A percentile compares a stretch with the other conserved stretches of the same genome.
phyloP scores from a whole-genome alignment of 1,284 basidiomycete genomes.

The Cutaneotrichosporon curvatum region DNA sequence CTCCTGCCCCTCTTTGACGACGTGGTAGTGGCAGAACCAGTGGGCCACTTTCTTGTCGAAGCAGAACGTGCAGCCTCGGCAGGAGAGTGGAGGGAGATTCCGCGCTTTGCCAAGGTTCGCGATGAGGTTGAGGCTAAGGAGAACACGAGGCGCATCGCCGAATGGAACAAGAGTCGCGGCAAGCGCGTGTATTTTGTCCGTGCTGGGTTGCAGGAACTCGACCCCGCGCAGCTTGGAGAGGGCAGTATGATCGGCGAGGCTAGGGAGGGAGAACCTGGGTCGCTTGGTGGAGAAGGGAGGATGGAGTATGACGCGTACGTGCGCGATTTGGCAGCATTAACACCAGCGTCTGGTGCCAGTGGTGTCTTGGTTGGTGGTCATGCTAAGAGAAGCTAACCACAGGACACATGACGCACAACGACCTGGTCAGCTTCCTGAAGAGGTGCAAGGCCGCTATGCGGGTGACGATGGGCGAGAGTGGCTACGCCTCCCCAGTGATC shows the following conservation, averaged over 20 bases:
- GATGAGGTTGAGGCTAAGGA: slow-evolving; percentile 21
- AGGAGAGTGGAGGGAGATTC: slow-evolving; percentile 58
- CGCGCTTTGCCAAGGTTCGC: slow-evolving; percentile 12
- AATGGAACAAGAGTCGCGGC: slow-evolving; percentile 31
- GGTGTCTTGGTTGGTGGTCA: neutral
- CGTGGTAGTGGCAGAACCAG: slow-evolving; percentile 81
- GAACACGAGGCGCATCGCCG: slow-evolving; percentile 11
- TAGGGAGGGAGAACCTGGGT: slow-evolving; percentile 22
- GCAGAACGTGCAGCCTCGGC: slow-evolving; percentile 53
- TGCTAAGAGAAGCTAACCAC: neutral
- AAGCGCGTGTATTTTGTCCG: slow-evolving; percentile 77
- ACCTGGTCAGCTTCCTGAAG: slow-evolving; percentile 68
- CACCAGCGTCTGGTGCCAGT: no score
- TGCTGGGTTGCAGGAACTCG: slow-evolving; percentile 68
- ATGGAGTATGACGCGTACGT: slow-evolving; percentile 43
- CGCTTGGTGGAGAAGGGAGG: slow-evolving; percentile 29
- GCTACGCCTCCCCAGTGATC: slow-evolving; percentile 52
- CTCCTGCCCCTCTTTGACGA: slow-evolving; percentile 76
- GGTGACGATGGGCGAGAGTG: slow-evolving; percentile 7
- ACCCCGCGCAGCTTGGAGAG: slow-evolving; percentile 53
- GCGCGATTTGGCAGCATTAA: slow-evolving; percentile 10
- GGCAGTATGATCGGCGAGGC: slow-evolving; percentile 31
- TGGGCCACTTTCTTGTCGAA: slow-evolving; percentile 64
- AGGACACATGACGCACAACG: slow-evolving; percentile 64
- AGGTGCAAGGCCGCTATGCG: slow-evolving; percentile 50